Percentiles rank a stretch among this genome's conserved stretches.
phyloP scores from a whole-genome alignment of 2,329 filamentous ascomycete species.

The Sphaerulina populicola region DNA sequence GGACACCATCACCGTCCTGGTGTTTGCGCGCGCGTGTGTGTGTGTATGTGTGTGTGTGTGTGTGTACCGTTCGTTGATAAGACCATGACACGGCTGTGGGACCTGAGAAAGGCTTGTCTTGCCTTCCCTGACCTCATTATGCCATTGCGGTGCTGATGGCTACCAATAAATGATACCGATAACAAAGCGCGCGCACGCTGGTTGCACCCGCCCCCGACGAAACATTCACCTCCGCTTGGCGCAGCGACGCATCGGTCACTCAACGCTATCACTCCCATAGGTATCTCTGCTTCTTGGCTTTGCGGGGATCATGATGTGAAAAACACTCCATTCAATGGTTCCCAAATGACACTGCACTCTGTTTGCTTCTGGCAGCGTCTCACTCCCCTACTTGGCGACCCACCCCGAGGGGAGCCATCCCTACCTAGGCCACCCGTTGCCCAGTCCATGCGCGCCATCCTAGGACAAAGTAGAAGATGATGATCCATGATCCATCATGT shows the following conservation, averaged over 20 bases:
- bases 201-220: not conserved
- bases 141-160: not conserved
- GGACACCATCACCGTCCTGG: constrained; percentile 4
- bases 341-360: constrained; percentile 8
- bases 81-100: not conserved
- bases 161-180: not conserved
- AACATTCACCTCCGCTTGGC: constrained; percentile 11
- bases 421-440: constrained; percentile 2
- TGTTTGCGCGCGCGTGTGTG: too few species aligned
- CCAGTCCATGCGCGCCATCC: constrained; percentile 1
- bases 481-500: not conserved
- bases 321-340: constrained; percentile 3
- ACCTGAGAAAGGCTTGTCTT: constrained; percentile 1
- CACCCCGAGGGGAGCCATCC: constrained; percentile 15
- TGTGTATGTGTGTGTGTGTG: not conserved
- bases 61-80: not conserved
- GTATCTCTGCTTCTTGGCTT: constrained; percentile 11
- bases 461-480: constrained; percentile 2
- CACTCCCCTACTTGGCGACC: constrained; percentile 19
- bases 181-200: not conserved
- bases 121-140: not conserved
- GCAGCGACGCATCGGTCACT: constrained; percentile 11
- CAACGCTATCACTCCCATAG: constrained; percentile 12
- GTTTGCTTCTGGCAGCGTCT: constrained; percentile 16
- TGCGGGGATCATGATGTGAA: constrained; percentile 15